phyloP scores from a whole-genome alignment of 2,329 filamentous ascomycete genomes.

The Erysiphe neolycopersici region DNA sequence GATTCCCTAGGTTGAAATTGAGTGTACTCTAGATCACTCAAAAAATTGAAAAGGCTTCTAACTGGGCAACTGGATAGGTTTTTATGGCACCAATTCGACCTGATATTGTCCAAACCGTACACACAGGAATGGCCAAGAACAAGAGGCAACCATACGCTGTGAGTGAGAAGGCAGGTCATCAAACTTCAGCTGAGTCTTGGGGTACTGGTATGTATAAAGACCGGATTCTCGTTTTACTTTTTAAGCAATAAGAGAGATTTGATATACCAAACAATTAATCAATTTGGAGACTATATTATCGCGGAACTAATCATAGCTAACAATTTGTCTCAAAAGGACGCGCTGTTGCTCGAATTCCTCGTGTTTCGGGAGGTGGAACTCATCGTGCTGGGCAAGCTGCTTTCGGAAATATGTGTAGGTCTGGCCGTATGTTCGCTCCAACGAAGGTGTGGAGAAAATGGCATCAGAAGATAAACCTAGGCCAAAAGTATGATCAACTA shows the following conservation, averaged over 20 bases:
- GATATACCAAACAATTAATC: neutral
- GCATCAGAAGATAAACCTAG: conserved; percentile 99
- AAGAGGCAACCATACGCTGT: conserved; percentile 98
- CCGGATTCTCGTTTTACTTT: too few species aligned
- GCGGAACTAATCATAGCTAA: neutral
- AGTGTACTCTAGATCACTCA: neutral
- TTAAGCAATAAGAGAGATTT: too few species aligned
- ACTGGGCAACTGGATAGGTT: conserved; percentile 23
- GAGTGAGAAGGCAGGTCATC: conserved; percentile 99
- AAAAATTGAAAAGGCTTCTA: conserved; percentile 2
- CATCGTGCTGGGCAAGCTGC: conserved; percentile 99
- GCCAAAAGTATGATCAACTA: conserved; percentile 49
- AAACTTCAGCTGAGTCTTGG: conserved; percentile 99
- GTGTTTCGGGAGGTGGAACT: conserved; percentile 99
- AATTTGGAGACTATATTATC: neutral
- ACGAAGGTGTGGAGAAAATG: conserved; percentile 99
- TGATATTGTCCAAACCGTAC: conserved; percentile 87
- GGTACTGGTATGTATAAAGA: conserved; percentile 57
- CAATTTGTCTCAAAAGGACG: conserved; percentile 33
- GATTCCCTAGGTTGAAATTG: neutral
- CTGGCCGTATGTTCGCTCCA: conserved; percentile 98
- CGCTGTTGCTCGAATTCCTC: conserved; percentile 98
- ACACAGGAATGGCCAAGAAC: conserved; percentile 99
- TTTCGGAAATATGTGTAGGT: conserved; percentile 99
- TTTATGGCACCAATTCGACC: conserved; percentile 94